These are phyloP conservation scores for Lumnitzera racemosa DNA, from an alignment of 345 rosid species.

Conservation along the genomic window DNA sequence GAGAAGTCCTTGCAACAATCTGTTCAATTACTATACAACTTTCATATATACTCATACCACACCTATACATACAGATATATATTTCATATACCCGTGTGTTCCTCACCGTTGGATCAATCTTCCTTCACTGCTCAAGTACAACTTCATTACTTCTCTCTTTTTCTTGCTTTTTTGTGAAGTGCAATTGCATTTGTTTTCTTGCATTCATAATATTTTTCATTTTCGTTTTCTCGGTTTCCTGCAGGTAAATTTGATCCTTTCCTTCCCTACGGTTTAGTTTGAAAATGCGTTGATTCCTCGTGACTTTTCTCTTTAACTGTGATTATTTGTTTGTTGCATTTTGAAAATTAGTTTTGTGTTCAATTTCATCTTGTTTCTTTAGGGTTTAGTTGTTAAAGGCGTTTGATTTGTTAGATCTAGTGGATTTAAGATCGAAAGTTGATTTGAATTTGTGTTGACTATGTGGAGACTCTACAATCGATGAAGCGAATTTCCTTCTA, in stretches of 20 bases:
- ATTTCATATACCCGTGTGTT: background rate
- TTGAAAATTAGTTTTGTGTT: background rate
- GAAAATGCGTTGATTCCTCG: background rate
- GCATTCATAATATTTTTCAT: background rate
- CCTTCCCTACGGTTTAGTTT: background rate
- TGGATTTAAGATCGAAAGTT: background rate
- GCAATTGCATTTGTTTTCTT: background rate
- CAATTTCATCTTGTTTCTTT: background rate
- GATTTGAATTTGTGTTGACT: background rate
- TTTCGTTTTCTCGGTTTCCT: background rate
- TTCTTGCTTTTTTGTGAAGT: background rate
- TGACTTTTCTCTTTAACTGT: background rate
- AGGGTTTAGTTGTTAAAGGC: background rate
- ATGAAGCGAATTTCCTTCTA: too few species aligned
- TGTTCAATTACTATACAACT: background rate
- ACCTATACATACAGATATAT: background rate
- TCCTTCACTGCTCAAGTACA: background rate
- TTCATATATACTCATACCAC: background rate
- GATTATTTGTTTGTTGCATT: background rate
- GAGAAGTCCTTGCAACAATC: too few species aligned
- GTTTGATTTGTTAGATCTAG: background rate
- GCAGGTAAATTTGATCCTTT: conserved; percentile 1
- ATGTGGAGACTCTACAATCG: conserved; percentile 1
- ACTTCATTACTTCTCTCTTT: background rate
- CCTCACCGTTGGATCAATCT: background rate